Conservation (phyloP, 2,329 filamentous ascomycete genomes). For the Colletotrichum melonis region DNA sequence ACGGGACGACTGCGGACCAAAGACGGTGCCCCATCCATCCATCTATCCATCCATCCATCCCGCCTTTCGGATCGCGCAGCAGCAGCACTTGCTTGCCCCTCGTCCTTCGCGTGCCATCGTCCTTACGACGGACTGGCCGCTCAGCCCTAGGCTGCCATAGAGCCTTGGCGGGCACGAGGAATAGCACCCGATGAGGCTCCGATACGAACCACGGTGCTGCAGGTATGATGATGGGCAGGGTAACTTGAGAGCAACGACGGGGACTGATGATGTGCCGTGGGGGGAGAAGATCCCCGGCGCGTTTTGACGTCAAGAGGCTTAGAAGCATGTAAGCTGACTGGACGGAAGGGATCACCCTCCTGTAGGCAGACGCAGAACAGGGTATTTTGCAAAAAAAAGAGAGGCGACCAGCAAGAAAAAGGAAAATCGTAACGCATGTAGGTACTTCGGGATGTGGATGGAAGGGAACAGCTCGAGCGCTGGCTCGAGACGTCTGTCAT, state of each 20-base stretch:
- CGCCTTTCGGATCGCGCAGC: not conserved
- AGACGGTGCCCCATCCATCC: not conserved
- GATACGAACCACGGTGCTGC: slow-evolving; percentile 8
- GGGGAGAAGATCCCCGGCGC: not conserved
- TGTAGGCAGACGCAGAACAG: not conserved
- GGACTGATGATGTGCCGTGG: not conserved
- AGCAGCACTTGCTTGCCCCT: slow-evolving; percentile 13
- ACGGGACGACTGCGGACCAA: slow-evolving; percentile 20
- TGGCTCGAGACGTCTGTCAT: slow-evolving; percentile 18
- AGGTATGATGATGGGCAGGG: not conserved
- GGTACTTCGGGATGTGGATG: slow-evolving; percentile 13
- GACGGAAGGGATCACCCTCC: not conserved
- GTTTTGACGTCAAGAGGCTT: slow-evolving; percentile 34
- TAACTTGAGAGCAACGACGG: not conserved
- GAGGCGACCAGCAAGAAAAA: not conserved
- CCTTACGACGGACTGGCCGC: slow-evolving; percentile 2
- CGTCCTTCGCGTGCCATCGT: not conserved
- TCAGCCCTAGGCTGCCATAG: slow-evolving; percentile 25
- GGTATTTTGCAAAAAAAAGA: not conserved
- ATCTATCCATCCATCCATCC: too few species aligned
- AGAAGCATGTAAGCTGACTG: slow-evolving; percentile 30
- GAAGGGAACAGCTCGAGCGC: slow-evolving; percentile 3
- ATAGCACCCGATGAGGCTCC: slow-evolving; percentile 25
- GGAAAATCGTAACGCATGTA: not conserved
- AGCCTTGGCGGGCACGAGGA: slow-evolving; percentile 24